These are phyloP conservation scores for Daldinia sp. DNA, from an alignment of 2,329 filamentous ascomycete genomes.

Conservation along the genomic window DNA sequence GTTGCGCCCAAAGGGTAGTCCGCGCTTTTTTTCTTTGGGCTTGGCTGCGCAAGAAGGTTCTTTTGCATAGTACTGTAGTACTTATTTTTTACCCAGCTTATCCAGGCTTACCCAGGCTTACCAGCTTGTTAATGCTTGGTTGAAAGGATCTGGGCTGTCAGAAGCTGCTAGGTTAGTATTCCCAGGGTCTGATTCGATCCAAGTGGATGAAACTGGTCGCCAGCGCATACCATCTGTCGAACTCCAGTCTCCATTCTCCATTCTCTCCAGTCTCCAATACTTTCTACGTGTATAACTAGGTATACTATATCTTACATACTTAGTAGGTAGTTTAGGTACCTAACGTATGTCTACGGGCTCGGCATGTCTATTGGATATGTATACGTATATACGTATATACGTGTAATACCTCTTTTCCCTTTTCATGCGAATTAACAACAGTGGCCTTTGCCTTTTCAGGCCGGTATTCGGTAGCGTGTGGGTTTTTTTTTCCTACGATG, in stretches of 20 bases:
- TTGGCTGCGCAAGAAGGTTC: constrained; percentile 39
- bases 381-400: not conserved
- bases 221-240: constrained; percentile 45
- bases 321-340: too few species aligned
- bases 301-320: too few species aligned
- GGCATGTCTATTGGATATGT: too few species aligned
- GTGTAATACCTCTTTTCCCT: not conserved
- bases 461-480: constrained; percentile 30
- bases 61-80: too few species aligned
- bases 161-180: constrained; percentile 36
- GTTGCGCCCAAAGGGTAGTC: constrained; percentile 40
- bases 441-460: constrained; percentile 25
- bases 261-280: constrained; percentile 11
- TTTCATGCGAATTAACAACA: constrained; percentile 25
- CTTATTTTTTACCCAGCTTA: not conserved
- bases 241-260: constrained; percentile 19
- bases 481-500: too few species aligned
- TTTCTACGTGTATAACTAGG: constrained; percentile 23
- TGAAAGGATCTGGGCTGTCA: constrained; percentile 42
- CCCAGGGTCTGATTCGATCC: constrained; percentile 46
- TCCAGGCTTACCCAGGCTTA: not conserved
- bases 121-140: constrained; percentile 33
- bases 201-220: constrained; percentile 45
- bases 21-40: constrained; percentile 44
- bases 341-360: too few species aligned